These are phyloP conservation scores for Colletotrichum cuscutae DNA, from an alignment of 2,329 filamentous ascomycete species.

Conservation along the genomic window DNA sequence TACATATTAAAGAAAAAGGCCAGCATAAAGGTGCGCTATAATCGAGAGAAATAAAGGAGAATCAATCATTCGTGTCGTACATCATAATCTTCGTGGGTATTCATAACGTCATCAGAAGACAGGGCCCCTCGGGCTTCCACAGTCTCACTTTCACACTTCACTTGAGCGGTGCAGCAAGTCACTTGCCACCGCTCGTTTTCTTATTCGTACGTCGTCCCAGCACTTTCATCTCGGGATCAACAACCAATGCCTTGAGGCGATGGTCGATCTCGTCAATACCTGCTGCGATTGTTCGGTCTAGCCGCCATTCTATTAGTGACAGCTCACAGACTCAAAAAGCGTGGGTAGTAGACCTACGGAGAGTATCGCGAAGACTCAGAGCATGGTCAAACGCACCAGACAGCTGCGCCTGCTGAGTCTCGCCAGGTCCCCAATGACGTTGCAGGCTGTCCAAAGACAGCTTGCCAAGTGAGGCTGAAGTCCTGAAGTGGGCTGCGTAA, in stretches of 20 bases:
- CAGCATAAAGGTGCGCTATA: too few species aligned
- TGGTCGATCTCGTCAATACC: slow-evolving; percentile 5
- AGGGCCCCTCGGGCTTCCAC: too few species aligned
- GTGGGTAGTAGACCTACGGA: slow-evolving; percentile 44
- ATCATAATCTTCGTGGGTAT: too few species aligned
- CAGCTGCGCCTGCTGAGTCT: slow-evolving; percentile 10
- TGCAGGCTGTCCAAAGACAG: neutral
- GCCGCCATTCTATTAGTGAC: neutral
- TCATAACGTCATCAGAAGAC: too few species aligned
- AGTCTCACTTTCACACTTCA: too few species aligned
- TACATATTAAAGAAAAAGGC: too few species aligned
- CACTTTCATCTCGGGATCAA: slow-evolving; percentile 33
- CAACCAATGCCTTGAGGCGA: slow-evolving; percentile 23
- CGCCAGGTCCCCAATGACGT: neutral
- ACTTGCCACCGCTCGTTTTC: slow-evolving; percentile 1
- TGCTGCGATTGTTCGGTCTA: slow-evolving; percentile 11
- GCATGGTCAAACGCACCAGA: neutral
- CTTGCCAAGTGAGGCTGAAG: slow-evolving; percentile 28
- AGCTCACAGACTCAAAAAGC: neutral
- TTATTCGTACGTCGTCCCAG: slow-evolving; percentile 5
- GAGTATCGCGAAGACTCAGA: slow-evolving; percentile 42
- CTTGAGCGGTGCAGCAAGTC: neutral
- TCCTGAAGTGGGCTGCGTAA: slow-evolving; percentile 38
- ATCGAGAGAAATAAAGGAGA: too few species aligned
- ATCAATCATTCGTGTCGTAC: too few species aligned